Evolutionary conservation across 139 green algal genomes (phyloP), one percentile per base, ranked within the genome.

Genomic region (Tetradesmus obliquus): DNA sequence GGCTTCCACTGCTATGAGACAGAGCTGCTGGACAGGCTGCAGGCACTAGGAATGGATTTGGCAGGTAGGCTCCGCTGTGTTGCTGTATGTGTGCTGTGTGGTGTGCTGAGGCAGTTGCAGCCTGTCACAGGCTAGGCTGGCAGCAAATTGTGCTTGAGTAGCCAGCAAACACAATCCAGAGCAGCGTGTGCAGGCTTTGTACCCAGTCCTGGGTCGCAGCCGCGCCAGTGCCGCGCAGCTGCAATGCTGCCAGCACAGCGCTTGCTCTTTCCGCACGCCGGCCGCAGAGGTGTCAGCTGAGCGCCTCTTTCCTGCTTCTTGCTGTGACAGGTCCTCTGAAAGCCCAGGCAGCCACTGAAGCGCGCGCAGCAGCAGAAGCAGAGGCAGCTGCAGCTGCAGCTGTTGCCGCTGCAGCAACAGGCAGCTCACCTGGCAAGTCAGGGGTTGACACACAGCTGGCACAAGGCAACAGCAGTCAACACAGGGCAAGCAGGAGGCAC

Each of bases 1-100:
- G 80, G 80, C 51, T 85, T 85, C 51, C 80, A 85, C 80, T 85
- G 80, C 51, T 85, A 85, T 6, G 80, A 85, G 45, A 20, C 53
- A 24, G 80, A 85, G 51, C 51, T 85, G 80, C 51, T 85, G 45
- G 6, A 4, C 17, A 8, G 80, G 51, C 12, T 85, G 1, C 8
- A 85, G 80, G 80, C 13, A 3, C 32, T 85, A 13, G 80, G 80
- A 20, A 76, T 76, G 15, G 66, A 76, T 9, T 19, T 76, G 17
- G 0, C 24, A 76, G 66, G 66, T 76, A 71, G 10, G 10, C 66
- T 24, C 66, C 22, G 5, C 60, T 10, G 60, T 71, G 3, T 1
- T 24, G 15, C 66, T 74, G 66, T 17, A 74, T 17, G 2, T 74
- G 66, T 17, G 15, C 15, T 74, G 5, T 17, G 60, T 71, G 15